These are phyloP conservation scores for Onygena corvina DNA, from an alignment of 2,329 filamentous ascomycete genomes.

Conservation along the genomic window DNA sequence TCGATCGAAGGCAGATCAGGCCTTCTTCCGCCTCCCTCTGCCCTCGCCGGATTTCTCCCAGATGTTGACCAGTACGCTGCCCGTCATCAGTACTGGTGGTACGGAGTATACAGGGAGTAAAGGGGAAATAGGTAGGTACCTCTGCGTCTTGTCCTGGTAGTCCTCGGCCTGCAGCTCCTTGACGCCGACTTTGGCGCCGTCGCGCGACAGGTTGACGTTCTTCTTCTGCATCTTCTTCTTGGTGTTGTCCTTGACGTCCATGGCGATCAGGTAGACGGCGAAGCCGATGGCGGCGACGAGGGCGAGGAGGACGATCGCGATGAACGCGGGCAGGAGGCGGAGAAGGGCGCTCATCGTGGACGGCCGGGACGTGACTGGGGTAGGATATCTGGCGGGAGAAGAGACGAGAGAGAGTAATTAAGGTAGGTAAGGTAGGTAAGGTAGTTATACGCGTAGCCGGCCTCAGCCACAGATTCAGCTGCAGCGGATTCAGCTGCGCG, in stretches of 20 bases:
- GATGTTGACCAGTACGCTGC: constrained; percentile 37
- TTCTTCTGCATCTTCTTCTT: constrained; percentile 52
- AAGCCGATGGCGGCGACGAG: constrained; percentile 44
- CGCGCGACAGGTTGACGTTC: constrained; percentile 48
- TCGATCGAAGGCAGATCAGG: too few relatives aligned
- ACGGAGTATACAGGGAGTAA: background rate
- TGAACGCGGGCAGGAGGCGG: constrained; percentile 42
- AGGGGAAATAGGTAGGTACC: constrained; percentile 23
- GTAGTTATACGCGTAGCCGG: too few relatives aligned
- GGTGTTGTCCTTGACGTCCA: constrained; percentile 47
- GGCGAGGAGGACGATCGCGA: constrained; percentile 44
- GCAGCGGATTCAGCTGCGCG: too few relatives aligned
- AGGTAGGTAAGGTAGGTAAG: too few relatives aligned
- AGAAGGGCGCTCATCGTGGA: constrained; percentile 8
- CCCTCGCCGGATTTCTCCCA: constrained; percentile 29
- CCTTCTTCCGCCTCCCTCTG: background rate
- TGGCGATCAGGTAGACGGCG: constrained; percentile 46
- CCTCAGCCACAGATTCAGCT: too few relatives aligned
- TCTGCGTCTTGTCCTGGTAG: constrained; percentile 49
- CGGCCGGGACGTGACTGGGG: too few relatives aligned
- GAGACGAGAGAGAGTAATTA: too few relatives aligned
- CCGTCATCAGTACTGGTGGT: background rate
- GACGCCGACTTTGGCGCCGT: constrained; percentile 50
- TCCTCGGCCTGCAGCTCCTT: constrained; percentile 47
- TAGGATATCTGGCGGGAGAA: too few relatives aligned